phyloP scores from a whole-genome alignment of 805 yeast genomes.

The Cyberlindnera subsufficiens region DNA sequence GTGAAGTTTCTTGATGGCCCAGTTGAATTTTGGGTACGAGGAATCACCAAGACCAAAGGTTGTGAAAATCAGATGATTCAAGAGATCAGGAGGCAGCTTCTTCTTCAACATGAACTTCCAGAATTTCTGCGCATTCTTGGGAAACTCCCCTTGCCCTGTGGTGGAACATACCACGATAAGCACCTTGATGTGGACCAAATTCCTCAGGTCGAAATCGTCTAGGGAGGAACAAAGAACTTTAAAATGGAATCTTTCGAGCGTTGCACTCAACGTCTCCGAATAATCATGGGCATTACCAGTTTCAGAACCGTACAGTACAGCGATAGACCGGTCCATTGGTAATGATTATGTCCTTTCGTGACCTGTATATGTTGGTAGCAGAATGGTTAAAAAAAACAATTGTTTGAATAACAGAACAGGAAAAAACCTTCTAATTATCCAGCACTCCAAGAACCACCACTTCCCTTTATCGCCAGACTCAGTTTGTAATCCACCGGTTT shows the following conservation, averaged over 20 bases:
- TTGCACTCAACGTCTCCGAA: constrained; percentile 57
- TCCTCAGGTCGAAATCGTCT: constrained; percentile 55
- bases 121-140: constrained; percentile 65
- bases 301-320: constrained; percentile 83
- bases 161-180: constrained; percentile 73
- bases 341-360: too few relatives aligned
- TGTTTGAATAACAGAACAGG: too few relatives aligned
- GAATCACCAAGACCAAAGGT: constrained; percentile 93
- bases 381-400: too few relatives aligned
- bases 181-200: constrained; percentile 41
- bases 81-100: constrained; percentile 54
- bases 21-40: constrained; percentile 81
- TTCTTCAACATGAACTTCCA: constrained; percentile 70
- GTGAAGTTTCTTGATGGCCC: constrained; percentile 82
- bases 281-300: constrained; percentile 89
- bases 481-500: too few relatives aligned
- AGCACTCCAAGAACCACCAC: too few relatives aligned
- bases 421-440: too few relatives aligned
- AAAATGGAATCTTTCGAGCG: constrained; percentile 48
- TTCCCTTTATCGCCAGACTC: too few relatives aligned
- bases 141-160: constrained; percentile 93
- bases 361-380: too few relatives aligned
- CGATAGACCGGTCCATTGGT: constrained; percentile 30
- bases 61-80: constrained; percentile 58
- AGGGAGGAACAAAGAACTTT: constrained; percentile 43